These are phyloP conservation scores for Russula sp. DNA, from an alignment of 768 basidiomycete species.

Conservation along the genomic window DNA sequence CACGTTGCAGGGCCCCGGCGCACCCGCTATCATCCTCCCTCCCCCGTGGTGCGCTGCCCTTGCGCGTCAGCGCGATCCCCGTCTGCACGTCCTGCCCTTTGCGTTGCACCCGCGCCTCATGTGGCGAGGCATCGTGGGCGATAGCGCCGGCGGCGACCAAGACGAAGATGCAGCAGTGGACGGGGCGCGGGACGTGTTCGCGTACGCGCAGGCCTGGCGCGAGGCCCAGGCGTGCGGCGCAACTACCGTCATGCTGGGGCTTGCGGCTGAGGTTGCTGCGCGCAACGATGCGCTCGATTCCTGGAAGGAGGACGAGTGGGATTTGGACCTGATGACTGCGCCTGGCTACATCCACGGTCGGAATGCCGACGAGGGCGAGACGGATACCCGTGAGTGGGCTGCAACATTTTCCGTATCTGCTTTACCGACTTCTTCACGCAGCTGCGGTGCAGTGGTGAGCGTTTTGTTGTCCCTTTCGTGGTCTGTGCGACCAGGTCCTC, in stretches of 20 bases:
- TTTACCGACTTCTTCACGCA: neutral
- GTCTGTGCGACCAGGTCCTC: neutral
- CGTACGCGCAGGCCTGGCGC: constrained; percentile 18
- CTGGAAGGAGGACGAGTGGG: constrained; percentile 24
- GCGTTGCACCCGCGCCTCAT: constrained; percentile 19
- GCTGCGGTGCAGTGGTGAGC: constrained; percentile 13
- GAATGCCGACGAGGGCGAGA: constrained; percentile 14
- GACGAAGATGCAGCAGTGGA: neutral
- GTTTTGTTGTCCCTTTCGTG: neutral
- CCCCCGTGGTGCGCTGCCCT: constrained; percentile 1
- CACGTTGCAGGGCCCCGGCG: neutral
- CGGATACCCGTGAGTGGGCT: constrained; percentile 20
- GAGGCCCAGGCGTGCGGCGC: constrained; percentile 10
- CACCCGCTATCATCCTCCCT: neutral
- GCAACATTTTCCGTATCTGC: neutral
- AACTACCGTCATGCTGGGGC: neutral
- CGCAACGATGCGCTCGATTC: constrained; percentile 15
- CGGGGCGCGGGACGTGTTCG: constrained; percentile 16
- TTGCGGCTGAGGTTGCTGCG: constrained; percentile 1
- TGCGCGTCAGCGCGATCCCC: constrained; percentile 13
- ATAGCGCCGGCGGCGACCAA: neutral
- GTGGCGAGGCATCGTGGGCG: constrained; percentile 11
- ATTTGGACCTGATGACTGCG: constrained; percentile 20
- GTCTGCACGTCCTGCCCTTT: constrained; percentile 20
- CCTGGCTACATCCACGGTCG: constrained; percentile 24